Conservation (phyloP, 2,329 filamentous ascomycete genomes). For the Catunica adiposa region DNA sequence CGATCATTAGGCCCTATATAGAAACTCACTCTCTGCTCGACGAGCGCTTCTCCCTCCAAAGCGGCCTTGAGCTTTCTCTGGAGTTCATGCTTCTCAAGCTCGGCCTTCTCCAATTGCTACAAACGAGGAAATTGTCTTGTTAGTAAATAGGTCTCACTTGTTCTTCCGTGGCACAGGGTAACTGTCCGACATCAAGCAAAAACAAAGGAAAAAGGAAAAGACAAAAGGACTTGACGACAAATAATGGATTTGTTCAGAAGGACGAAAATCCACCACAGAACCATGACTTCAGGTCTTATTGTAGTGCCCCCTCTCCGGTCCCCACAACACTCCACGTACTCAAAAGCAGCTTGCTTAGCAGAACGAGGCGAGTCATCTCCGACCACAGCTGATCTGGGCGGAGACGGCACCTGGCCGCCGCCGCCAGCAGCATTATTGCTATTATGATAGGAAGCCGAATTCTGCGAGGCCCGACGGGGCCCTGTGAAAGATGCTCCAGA, state of each 20-base stretch:
- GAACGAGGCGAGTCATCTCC: slow-evolving; percentile 8
- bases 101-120: slow-evolving; percentile 42
- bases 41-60: slow-evolving; percentile 31
- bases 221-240: neutral
- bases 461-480: neutral
- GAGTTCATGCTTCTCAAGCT: slow-evolving; percentile 39
- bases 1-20: too few relatives aligned
- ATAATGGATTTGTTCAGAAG: neutral
- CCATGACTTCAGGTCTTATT: neutral
- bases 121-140: slow-evolving; percentile 11
- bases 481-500: neutral
- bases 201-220: neutral
- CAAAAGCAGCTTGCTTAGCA: slow-evolving; percentile 11
- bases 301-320: too few relatives aligned
- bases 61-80: slow-evolving; percentile 38
- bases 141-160: too few relatives aligned
- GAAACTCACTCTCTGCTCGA: slow-evolving; percentile 36
- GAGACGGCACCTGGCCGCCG: slow-evolving; percentile 1
- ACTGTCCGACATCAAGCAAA: neutral
- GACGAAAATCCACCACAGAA: neutral
- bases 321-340: slow-evolving; percentile 7
- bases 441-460: neutral
- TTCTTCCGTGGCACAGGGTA: too few relatives aligned
- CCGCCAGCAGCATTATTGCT: slow-evolving; percentile 3
- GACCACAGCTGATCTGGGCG: slow-evolving; percentile 2